phyloP scores from a whole-genome alignment of 257 asterid species.

The Jaltomata sinuosa region DNA sequence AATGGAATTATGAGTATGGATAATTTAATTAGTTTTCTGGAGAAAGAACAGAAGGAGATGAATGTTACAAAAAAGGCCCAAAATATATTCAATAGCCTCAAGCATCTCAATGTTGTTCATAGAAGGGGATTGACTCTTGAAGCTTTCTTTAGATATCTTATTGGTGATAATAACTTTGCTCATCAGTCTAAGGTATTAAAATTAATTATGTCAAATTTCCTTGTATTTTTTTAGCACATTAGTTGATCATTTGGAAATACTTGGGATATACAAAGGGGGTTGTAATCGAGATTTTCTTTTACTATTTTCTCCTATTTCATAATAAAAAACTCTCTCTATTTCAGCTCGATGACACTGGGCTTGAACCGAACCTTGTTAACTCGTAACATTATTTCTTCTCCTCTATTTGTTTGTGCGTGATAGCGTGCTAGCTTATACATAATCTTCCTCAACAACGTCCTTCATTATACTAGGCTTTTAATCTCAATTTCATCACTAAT shows the following conservation, averaged over 20 bases:
- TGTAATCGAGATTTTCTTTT: no score
- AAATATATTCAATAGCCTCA: background rate
- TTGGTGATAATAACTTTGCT: conserved; percentile 3
- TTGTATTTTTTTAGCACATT: no score
- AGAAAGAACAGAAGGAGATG: conserved; percentile 1
- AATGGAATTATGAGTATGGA: conserved; percentile 8
- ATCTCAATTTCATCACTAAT: background rate
- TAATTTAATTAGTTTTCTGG: background rate
- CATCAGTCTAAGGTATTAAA: background rate
- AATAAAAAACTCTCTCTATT: background rate
- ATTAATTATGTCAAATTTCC: background rate
- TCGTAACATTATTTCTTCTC: background rate
- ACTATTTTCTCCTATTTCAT: background rate
- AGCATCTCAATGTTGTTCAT: conserved; percentile 1
- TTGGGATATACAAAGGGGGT: no score
- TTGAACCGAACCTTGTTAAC: background rate
- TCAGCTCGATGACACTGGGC: background rate
- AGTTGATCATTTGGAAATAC: no score
- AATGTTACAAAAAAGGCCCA: conserved; percentile 1
- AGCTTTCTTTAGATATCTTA: conserved; percentile 12
- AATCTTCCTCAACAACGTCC: background rate
- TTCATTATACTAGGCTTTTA: background rate
- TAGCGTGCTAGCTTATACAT: background rate
- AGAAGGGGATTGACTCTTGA: conserved; percentile 7
- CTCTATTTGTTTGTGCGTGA: background rate